Conservation (phyloP, 73 alveolate species). For the Effrenium voratum region DNA sequence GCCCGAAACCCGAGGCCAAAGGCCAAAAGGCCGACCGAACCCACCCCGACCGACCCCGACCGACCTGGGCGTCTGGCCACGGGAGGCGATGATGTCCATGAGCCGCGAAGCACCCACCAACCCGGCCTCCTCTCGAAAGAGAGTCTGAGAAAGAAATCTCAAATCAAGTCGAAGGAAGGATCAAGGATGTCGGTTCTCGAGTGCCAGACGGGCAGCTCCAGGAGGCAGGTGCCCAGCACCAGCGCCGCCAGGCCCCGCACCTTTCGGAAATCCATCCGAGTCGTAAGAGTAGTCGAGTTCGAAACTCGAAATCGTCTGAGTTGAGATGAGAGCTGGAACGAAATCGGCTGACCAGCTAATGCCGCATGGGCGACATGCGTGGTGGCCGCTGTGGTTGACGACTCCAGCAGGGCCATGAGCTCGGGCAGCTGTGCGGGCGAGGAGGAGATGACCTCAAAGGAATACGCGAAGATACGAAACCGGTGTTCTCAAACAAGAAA, state of each 20-base stretch:
- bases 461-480: no score
- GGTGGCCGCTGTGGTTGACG: neutral
- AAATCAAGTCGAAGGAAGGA: neutral
- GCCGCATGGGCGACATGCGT: neutral
- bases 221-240: slow-evolving; percentile 74
- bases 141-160: neutral
- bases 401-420: slow-evolving; percentile 58
- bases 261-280: neutral
- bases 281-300: no score
- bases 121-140: neutral
- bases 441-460: slow-evolving; percentile 40
- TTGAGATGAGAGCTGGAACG: no score
- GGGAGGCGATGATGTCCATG: slow-evolving; percentile 63
- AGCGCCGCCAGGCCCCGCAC: slow-evolving; percentile 65
- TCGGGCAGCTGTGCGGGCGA: slow-evolving; percentile 91
- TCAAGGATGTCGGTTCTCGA: neutral
- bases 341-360: neutral
- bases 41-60: neutral
- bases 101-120: slow-evolving; percentile 30
- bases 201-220: slow-evolving; percentile 39
- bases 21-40: no score
- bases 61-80: neutral
- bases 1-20: no score
- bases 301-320: no score
- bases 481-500: no score